phyloP scores from a whole-genome alignment of 768 basidiomycete genomes.

The Amyloporia xantha region DNA sequence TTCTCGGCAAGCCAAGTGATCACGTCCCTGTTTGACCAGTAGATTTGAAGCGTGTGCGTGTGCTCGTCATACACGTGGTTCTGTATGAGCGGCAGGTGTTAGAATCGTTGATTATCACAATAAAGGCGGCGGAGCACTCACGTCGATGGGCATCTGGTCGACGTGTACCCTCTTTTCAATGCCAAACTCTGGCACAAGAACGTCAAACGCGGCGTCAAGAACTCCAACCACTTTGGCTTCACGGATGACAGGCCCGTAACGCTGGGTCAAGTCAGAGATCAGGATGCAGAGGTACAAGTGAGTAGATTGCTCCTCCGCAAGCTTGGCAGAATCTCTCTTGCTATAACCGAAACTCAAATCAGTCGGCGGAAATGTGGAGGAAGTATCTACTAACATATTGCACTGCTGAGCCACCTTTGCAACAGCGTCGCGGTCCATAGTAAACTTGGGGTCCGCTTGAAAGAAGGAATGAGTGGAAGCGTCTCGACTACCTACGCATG shows the following conservation, averaged over 20 bases:
- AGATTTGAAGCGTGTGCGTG: constrained; percentile 84
- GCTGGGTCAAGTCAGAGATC: constrained; percentile 88
- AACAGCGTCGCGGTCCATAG: constrained; percentile 96
- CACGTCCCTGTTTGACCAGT: constrained; percentile 94
- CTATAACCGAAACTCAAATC: constrained; percentile 31
- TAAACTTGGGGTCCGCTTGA: constrained; percentile 78
- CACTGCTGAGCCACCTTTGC: constrained; percentile 98
- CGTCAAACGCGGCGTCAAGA: constrained; percentile 97
- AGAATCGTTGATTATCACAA: no score
- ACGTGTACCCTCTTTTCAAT: constrained; percentile 99
- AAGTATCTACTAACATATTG: constrained; percentile 64
- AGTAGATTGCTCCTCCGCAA: constrained; percentile 94
- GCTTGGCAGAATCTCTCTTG: constrained; percentile 83
- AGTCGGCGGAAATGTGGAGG: constrained; percentile 4
- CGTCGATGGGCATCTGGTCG: constrained; percentile 98
- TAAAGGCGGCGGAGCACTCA: constrained; percentile 31
- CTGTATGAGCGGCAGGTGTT: constrained; percentile 29
- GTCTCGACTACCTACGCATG: background rate
- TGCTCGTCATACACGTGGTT: constrained; percentile 97
- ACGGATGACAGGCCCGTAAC: constrained; percentile 92
- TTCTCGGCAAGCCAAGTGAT: constrained; percentile 93
- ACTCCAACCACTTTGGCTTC: constrained; percentile 94
- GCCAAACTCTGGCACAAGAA: constrained; percentile 92
- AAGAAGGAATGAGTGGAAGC: constrained; percentile 3
- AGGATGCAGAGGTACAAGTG: constrained; percentile 94